A percentile compares a stretch with the other conserved stretches of the same genome.
Evolutionary conservation across 495 filamentous ascomycete genomes (phyloP).

Genomic region (Penicillium arizonense): DNA sequence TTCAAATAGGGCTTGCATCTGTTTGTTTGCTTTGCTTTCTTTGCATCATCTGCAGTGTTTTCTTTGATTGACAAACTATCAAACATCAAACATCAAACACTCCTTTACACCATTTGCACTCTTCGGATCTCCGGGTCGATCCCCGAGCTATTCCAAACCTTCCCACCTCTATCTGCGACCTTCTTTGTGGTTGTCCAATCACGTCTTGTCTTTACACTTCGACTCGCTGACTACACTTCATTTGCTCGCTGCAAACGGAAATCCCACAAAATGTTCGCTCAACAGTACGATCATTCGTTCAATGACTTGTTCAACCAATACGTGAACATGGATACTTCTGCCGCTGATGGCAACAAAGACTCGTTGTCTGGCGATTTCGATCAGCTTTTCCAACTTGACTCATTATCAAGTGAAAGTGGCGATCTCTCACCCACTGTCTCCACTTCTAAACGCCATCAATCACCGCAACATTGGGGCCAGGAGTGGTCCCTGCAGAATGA

Average conservation of each 20-base stretch:
- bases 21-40: slow-evolving; percentile 53
- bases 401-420: slow-evolving; percentile 46
- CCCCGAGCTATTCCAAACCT: slow-evolving; percentile 9
- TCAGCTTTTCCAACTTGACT: slow-evolving; percentile 42
- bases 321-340: slow-evolving; percentile 47
- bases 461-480: slow-evolving; percentile 40
- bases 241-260: slow-evolving; percentile 46
- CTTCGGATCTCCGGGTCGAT: slow-evolving; percentile 13
- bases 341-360: slow-evolving; percentile 42
- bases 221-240: slow-evolving; percentile 19
- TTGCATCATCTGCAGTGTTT: slow-evolving; percentile 51
- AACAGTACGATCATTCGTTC: slow-evolving; percentile 50
- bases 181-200: slow-evolving; percentile 29
- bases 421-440: slow-evolving; percentile 40
- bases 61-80: slow-evolving; percentile 40
- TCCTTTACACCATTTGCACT: slow-evolving; percentile 14
- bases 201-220: slow-evolving; percentile 21
- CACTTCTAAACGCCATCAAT: slow-evolving; percentile 36
- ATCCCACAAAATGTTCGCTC: slow-evolving; percentile 46
- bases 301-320: slow-evolving; percentile 54
- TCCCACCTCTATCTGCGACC: slow-evolving; percentile 5
- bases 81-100: slow-evolving; percentile 26
- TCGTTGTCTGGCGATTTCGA: slow-evolving; percentile 45
- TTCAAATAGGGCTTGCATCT: slow-evolving; percentile 47
- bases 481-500: slow-evolving; percentile 43